Conservation (phyloP, 148 eudicot species). For the Rhododendron ferrugineum region DNA sequence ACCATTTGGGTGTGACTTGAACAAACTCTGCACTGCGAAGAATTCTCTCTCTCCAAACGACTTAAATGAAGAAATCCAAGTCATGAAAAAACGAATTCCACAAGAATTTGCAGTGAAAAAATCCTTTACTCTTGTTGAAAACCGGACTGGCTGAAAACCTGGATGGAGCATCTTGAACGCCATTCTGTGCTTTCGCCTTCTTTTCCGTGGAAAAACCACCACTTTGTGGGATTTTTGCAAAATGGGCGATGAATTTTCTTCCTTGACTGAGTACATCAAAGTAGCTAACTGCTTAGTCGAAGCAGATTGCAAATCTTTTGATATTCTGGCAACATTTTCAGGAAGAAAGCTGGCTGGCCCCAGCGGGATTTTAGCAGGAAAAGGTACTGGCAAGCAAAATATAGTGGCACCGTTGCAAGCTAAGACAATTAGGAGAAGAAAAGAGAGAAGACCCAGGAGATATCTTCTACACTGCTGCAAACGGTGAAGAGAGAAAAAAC, state of each 20-base stretch:
- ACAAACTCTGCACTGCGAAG: slow-evolving; percentile 54
- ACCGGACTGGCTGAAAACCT: slow-evolving; percentile 15
- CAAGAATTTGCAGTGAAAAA: slow-evolving; percentile 45
- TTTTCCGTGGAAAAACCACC: not conserved
- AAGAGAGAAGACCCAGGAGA: slow-evolving; percentile 21
- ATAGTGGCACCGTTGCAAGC: slow-evolving; percentile 31
- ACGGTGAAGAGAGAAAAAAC: not conserved
- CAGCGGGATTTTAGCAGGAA: slow-evolving; percentile 1
- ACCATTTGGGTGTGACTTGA: slow-evolving; percentile 58
- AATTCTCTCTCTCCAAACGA: slow-evolving; percentile 55
- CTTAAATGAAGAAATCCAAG: slow-evolving; percentile 70
- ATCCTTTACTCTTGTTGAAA: slow-evolving; percentile 39
- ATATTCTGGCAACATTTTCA: slow-evolving; percentile 19
- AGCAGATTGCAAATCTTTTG: not conserved
- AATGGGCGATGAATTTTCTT: slow-evolving; percentile 6
- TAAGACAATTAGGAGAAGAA: slow-evolving; percentile 28
- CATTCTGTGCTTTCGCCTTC: slow-evolving; percentile 5
- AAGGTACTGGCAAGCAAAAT: slow-evolving; percentile 20
- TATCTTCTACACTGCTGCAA: slow-evolving; percentile 4
- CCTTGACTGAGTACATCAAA: slow-evolving; percentile 12
- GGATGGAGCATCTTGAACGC: slow-evolving; percentile 9
- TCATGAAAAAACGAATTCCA: slow-evolving; percentile 63
- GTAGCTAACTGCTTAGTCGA: slow-evolving; percentile 12
- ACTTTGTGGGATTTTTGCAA: not conserved
- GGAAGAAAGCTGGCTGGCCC: slow-evolving; percentile 20